Evolutionary conservation across 2,329 filamentous ascomycete species (phyloP), one percentile per base, ranked within the genome.

Genomic region (Pseudophaeomoniella oleicola): DNA sequence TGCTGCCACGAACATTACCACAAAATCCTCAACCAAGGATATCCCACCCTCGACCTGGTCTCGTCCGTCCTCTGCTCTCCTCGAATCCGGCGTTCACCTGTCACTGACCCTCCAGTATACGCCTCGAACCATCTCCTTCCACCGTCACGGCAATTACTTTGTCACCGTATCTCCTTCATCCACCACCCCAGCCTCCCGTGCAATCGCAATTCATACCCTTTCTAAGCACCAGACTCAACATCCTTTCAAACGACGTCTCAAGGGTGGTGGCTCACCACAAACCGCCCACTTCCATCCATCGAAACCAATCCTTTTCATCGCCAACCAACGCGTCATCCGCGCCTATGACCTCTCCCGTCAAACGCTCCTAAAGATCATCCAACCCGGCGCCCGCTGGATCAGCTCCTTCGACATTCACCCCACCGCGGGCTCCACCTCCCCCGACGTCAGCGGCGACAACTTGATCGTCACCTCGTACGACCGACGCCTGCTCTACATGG

Each of bases 401-500:
- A 92, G 83, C 2, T 84, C 78, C 12, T 88, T 98, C 49, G 87
- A 94, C 50, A 74, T 98, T 32, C 92, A 98, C 58, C 80, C 87
- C 1, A 63, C 59, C n/a, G 22, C 22, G 9, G 11, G 11, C 45
- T 85, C 80, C 2, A 78, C 75, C 4, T 87, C 96, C 43, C 85
- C 92, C 48, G 73, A 93, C 32, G 88, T 94, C 54, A 77, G 87
- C 1, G 82, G 82, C 13, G 87, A 94, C 61, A 94, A 98, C 54
- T 61, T 98, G 38, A 83, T 96, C 40, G 84, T 94, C 9, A 86
- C 87, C 32, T 90, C 86, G 1, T 98, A 96, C 61, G 90, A 98
- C 62, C 78, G 87, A 46, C 78, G 88, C 33, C 69, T 98, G 2
- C 69, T 98, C 19, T 98, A 90, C 90, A 90, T 96, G 62, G 90